phyloP scores from a whole-genome alignment of 139 green algal genomes.

The Micractinium conductrix region DNA sequence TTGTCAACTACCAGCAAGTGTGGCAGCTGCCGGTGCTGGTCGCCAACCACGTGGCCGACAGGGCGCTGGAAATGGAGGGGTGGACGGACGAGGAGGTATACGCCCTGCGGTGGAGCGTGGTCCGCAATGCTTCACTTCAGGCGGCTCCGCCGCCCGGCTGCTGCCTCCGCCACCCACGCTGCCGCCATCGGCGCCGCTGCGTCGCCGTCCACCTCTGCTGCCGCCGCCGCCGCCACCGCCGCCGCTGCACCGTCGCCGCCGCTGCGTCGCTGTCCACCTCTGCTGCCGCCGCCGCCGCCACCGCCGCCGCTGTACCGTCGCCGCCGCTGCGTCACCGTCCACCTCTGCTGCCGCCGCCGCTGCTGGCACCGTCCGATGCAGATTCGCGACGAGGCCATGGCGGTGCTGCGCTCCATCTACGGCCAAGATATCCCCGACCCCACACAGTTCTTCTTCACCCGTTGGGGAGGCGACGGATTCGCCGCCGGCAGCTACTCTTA shows the following conservation, averaged over 20 bases:
- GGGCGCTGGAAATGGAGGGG: conserved; percentile 47
- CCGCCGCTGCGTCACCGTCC: background rate
- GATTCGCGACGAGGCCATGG: conserved; percentile 25
- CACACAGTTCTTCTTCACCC: conserved; percentile 41
- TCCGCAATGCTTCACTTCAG: no score
- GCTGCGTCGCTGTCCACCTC: background rate
- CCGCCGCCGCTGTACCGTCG: no score
- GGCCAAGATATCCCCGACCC: conserved; percentile 30
- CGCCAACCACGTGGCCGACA: conserved; percentile 55
- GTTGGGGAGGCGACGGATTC: conserved; percentile 48
- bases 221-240: no score
- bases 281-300: background rate
- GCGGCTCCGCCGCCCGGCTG: no score
- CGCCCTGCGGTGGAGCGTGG: no score
- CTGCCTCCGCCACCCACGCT: no score
- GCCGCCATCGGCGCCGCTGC: no score
- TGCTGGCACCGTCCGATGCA: background rate
- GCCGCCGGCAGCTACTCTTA: conserved; percentile 61
- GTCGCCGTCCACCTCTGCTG: no score
- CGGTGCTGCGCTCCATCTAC: conserved; percentile 27
- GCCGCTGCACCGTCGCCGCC: no score
- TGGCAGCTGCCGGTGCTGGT: conserved; percentile 50
- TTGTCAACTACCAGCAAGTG: conserved; percentile 45
- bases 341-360: background rate
- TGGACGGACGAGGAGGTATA: conserved; percentile 39